Percentiles rank a stretch among this genome's conserved stretches.
Evolutionary conservation across 192 early-diverging fungal genomes (phyloP).

Genomic region (Allomyces macrogynus): DNA sequence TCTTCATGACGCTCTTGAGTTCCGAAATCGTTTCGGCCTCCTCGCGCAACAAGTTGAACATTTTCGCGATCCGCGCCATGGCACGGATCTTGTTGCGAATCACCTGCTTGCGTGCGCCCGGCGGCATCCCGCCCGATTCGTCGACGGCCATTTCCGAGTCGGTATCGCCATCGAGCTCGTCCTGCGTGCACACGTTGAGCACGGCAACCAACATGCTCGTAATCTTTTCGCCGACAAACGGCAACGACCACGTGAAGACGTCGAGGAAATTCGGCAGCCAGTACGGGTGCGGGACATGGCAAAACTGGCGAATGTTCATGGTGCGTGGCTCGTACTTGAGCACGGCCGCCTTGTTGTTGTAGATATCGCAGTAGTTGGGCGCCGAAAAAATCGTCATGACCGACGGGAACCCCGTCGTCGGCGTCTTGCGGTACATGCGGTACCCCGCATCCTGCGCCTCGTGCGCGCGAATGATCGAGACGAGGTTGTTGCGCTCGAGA

Average conservation of each 20-base stretch:
- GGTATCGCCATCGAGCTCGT: slow-evolving; percentile 54
- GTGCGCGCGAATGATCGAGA: slow-evolving; percentile 18
- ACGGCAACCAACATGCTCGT: slow-evolving; percentile 92
- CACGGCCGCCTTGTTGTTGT: slow-evolving; percentile 97
- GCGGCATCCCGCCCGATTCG: too few species aligned
- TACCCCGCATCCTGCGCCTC: slow-evolving; percentile 22
- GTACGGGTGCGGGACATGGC: slow-evolving; percentile 92
- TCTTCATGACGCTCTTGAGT: slow-evolving; percentile 71
- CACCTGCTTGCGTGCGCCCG: slow-evolving; percentile 24
- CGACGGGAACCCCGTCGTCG: slow-evolving; percentile 75
- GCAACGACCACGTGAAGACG: slow-evolving; percentile 91
- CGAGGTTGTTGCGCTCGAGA: slow-evolving; percentile 50
- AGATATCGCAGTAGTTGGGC: slow-evolving; percentile 40
- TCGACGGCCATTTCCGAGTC: slow-evolving; percentile 28
- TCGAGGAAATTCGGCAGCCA: slow-evolving; percentile 99
- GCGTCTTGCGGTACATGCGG: slow-evolving; percentile 10
- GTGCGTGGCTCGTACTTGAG: slow-evolving; percentile 97
- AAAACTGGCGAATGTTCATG: slow-evolving; percentile 96
- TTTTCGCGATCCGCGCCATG: slow-evolving; percentile 74
- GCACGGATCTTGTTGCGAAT: slow-evolving; percentile 81
- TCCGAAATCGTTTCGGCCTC: slow-evolving; percentile 86
- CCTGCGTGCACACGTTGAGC: slow-evolving; percentile 85
- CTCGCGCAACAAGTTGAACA: slow-evolving; percentile 74
- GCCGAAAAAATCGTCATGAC: slow-evolving; percentile 20
- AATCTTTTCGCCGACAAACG: slow-evolving; percentile 96